These are phyloP conservation scores for Coemansia sp. DNA, from an alignment of 192 early-diverging fungal genomes.

Conservation along the genomic window DNA sequence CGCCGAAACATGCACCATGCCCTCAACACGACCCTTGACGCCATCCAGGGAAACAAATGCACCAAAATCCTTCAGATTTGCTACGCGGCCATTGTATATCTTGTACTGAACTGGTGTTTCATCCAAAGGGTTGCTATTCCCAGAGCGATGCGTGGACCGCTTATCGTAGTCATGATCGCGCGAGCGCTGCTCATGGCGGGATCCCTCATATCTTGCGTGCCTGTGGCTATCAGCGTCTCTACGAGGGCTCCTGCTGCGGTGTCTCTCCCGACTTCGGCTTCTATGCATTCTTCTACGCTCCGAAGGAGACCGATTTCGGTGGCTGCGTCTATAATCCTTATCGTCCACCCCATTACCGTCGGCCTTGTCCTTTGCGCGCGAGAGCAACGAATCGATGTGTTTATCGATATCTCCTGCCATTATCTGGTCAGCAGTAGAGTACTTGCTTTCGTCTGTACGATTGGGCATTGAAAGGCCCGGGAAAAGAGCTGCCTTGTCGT, in stretches of 20 bases:
- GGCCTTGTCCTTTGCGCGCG: constrained; percentile 1
- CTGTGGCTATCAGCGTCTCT: not conserved
- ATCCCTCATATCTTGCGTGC: not conserved
- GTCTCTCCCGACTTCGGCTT: constrained; percentile 13
- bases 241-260: not conserved
- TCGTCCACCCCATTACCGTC: constrained; percentile 17
- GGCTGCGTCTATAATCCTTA: constrained; percentile 23
- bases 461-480: constrained; percentile 74
- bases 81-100: constrained; percentile 85
- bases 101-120: constrained; percentile 87
- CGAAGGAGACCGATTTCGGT: constrained; percentile 35
- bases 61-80: constrained; percentile 90
- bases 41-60: constrained; percentile 89
- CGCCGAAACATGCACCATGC: constrained; percentile 86
- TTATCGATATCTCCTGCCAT: constrained; percentile 37
- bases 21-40: constrained; percentile 75
- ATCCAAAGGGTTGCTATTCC: constrained; percentile 53
- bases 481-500: constrained; percentile 68
- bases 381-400: constrained; percentile 41
- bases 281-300: not conserved
- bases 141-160: not conserved
- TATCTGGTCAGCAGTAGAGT: constrained; percentile 17
- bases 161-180: not conserved
- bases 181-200: not conserved
- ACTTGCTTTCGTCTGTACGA: not conserved